Base-by-base conservation (phyloP, 2,329 filamentous ascomycete species). In the Cadophora gregata region DNA sequence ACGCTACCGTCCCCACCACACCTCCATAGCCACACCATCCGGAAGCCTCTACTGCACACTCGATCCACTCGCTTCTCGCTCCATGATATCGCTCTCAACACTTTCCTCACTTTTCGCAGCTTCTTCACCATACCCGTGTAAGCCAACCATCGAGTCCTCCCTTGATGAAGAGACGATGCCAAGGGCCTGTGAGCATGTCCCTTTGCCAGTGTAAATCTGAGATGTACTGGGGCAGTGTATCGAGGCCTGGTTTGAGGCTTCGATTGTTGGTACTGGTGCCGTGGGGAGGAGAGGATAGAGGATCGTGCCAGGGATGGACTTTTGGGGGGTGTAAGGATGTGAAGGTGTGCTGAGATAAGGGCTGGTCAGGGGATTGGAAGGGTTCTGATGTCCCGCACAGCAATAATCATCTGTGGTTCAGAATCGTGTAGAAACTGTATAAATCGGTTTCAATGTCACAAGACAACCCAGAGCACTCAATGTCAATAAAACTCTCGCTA, bases 51-150 rank as follows among this genome's bases (percentile, higher is more conserved):
- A 33, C 27, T 33, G 14, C 14, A 48, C 29, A 45, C 45, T 65
- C 24, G 63, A 65, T 19, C 63, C 63, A 5, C 55, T 65, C 47
- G 58, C 53, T 16, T 65, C 63, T 8, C 56, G 63, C 47, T 65
- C 63, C 2, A 27, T 55, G 31, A 60, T 53, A 31, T 45, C 45
- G 3, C 14, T 53, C 31, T 53, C 63, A 16, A 55, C 47, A 6
- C 31, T 53, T 3, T 6, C 9, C 9, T 9, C 0, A 1, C 14
- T 55, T 24, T 60, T 42, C 24, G 47, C 56, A 19, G 29, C 31
- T 19, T n/a, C 55, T 5, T 24, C 42, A 38, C 24, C 25, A 24
- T 45, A 60, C 31, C 1, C 33, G 7, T 29, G 29, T 19, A 19
- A 29, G 21, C 29, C 47, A 25, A 47, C 33, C 4, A 51, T n/a